A percentile compares a stretch with the other conserved stretches of the same genome.
Evolutionary conservation across 2,329 filamentous ascomycete species (phyloP).

Genomic region (Xylaria sp.): DNA sequence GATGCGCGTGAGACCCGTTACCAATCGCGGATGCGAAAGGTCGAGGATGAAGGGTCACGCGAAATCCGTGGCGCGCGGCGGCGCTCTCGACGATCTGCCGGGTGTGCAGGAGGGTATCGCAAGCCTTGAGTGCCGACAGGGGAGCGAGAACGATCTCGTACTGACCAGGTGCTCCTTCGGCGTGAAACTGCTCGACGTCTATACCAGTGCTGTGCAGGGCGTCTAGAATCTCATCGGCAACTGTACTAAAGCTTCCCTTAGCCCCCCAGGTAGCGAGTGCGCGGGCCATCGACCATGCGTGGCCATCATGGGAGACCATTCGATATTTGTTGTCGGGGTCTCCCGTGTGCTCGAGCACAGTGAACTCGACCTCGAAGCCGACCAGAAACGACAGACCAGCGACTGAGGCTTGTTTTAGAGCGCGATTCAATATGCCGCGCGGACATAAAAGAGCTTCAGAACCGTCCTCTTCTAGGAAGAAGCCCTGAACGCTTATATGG

Average conservation of each 20-base stretch:
- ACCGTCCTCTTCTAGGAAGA: conserved; percentile 66
- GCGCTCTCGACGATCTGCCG: conserved; percentile 71
- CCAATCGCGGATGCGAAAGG: conserved; percentile 64
- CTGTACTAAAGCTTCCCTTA: conserved; percentile 51
- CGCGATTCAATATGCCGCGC: conserved; percentile 62
- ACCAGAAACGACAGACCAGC: conserved; percentile 65
- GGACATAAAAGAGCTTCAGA: conserved; percentile 64
- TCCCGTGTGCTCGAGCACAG: conserved; percentile 63
- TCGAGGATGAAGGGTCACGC: conserved; percentile 76
- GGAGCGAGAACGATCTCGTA: conserved; percentile 77
- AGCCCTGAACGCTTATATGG: conserved; percentile 70
- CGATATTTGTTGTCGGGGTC: conserved; percentile 44
- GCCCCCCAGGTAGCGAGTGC: conserved; percentile 62
- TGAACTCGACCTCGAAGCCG: conserved; percentile 83
- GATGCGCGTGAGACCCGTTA: conserved; percentile 72
- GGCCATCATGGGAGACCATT: conserved; percentile 61
- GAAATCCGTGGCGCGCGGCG: conserved; percentile 65
- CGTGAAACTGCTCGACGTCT: conserved; percentile 72
- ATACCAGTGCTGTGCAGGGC: conserved; percentile 67
- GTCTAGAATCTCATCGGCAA: conserved; percentile 70
- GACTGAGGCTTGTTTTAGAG: conserved; percentile 56
- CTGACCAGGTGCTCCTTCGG: conserved; percentile 75
- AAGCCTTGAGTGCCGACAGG: conserved; percentile 65
- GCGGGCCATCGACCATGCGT: conserved; percentile 73
- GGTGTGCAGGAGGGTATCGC: conserved; percentile 73